These are phyloP conservation scores for Blechomonas ayalai DNA, from an alignment of 208 protist species.

Conservation along the genomic window DNA sequence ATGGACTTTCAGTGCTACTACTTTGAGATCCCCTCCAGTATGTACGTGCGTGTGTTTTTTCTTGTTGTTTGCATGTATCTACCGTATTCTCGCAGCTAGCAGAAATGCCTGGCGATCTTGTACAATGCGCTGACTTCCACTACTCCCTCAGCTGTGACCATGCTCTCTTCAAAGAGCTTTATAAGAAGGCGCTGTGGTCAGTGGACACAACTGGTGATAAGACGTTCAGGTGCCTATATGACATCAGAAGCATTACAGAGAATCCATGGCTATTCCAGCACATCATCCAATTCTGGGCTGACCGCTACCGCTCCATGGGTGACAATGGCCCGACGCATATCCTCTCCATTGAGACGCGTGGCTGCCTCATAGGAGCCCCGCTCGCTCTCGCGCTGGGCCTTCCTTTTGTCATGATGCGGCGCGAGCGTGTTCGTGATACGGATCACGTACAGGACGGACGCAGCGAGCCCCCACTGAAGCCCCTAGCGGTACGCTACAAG, in stretches of 20 bases:
- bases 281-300: constrained; percentile 51
- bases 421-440: constrained; percentile 33
- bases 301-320: constrained; percentile 57
- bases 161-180: too few species aligned
- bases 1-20: too few species aligned
- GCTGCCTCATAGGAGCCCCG: constrained; percentile 68
- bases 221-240: constrained; percentile 46
- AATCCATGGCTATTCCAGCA: constrained; percentile 51
- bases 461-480: constrained; percentile 12
- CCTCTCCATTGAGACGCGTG: constrained; percentile 65
- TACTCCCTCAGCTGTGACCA: too few species aligned
- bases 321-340: constrained; percentile 59
- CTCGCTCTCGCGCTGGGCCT: constrained; percentile 68
- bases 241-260: constrained; percentile 80
- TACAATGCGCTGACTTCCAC: too few species aligned
- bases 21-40: too few species aligned
- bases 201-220: too few species aligned
- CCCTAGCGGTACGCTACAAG: constrained; percentile 44
- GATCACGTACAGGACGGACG: constrained; percentile 16
- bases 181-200: too few species aligned
- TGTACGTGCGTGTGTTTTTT: too few species aligned
- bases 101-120: too few species aligned
- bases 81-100: too few species aligned
- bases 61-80: too few species aligned
- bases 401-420: constrained; percentile 66